These are phyloP conservation scores for Thielaviopsis punctulata DNA, from an alignment of 2,329 filamentous ascomycete species.

Conservation along the genomic window DNA sequence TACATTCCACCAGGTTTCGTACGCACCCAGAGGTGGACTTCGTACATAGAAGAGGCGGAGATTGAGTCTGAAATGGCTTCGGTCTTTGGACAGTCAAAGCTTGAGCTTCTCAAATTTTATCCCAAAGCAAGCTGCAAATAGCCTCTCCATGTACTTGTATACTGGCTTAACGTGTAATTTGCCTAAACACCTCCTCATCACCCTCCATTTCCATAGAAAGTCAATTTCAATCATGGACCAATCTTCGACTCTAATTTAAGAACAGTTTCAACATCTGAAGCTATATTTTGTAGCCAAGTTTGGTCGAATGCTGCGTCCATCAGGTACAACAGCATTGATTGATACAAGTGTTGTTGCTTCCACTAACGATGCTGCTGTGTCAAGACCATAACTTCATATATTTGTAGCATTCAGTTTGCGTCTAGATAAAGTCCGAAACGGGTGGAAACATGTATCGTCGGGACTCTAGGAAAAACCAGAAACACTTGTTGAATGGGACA, in stretches of 20 bases:
- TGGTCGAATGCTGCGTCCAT: neutral
- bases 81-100: no score
- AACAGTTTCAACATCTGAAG: neutral
- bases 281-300: neutral
- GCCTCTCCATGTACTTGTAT: no score
- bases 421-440: neutral
- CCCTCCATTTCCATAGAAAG: neutral
- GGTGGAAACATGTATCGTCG: neutral
- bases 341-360: neutral
- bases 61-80: no score
- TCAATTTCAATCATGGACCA: no score
- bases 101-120: no score
- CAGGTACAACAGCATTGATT: neutral
- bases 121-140: no score
- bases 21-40: neutral
- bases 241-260: neutral
- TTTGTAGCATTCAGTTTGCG: neutral
- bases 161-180: no score
- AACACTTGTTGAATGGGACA: neutral
- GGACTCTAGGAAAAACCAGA: neutral
- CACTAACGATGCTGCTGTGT: neutral
- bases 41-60: neutral
- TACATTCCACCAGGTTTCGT: no score
- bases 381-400: neutral
- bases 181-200: no score